Evolutionary conservation across 2,329 filamentous ascomycete species (phyloP).

Genomic region (Cryphonectria carpinicola): DNA sequence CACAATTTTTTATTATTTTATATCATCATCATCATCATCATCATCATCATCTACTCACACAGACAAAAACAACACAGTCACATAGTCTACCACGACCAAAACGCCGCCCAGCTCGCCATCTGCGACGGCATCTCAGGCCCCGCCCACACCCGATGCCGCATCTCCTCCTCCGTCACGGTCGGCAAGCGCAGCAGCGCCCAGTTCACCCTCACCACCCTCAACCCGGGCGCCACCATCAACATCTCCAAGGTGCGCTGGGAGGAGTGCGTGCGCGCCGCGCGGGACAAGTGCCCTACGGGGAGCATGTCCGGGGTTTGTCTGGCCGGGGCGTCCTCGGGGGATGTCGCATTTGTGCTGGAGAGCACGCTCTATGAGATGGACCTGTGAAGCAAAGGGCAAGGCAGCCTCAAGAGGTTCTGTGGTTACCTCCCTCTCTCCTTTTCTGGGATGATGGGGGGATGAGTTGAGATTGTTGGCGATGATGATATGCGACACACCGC

Average conservation of each 20-base stretch:
- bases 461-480: not conserved
- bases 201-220: slow-evolving; percentile 50
- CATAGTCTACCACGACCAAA: slow-evolving; percentile 56
- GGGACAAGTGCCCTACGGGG: slow-evolving; percentile 54
- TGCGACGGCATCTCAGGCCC: slow-evolving; percentile 56
- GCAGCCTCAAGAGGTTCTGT: too few species aligned
- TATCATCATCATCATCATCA: not conserved
- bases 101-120: slow-evolving; percentile 66
- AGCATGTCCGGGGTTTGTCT: slow-evolving; percentile 51
- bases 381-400: not conserved
- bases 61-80: slow-evolving; percentile 34
- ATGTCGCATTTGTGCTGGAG: slow-evolving; percentile 48
- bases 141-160: slow-evolving; percentile 48
- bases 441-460: not conserved
- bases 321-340: slow-evolving; percentile 51
- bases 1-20: not conserved
- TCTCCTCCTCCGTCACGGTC: slow-evolving; percentile 46
- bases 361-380: slow-evolving; percentile 31
- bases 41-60: not conserved
- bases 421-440: too few species aligned
- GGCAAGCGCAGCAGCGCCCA: slow-evolving; percentile 52
- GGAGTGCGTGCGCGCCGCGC: slow-evolving; percentile 56
- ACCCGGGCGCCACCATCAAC: slow-evolving; percentile 52
- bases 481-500: too few species aligned
- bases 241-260: slow-evolving; percentile 58